These are phyloP conservation scores for Eragrostis nindensis DNA, from an alignment of 176 grass and related monocot species.

Conservation along the genomic window DNA sequence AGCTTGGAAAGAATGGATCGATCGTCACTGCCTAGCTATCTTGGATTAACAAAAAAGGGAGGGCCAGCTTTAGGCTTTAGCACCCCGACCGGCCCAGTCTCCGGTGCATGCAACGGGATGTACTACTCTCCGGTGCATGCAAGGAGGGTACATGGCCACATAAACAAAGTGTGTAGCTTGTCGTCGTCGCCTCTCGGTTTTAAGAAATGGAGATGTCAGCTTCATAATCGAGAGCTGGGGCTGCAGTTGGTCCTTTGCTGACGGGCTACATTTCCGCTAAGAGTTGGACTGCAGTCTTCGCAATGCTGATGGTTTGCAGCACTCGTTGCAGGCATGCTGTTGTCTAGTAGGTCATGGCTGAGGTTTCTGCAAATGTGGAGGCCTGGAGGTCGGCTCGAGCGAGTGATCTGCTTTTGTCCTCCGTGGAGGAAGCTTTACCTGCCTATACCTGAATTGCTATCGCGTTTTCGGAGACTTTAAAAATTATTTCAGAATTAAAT, in stretches of 20 bases:
- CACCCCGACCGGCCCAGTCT: too few relatives aligned
- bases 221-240: conserved; percentile 43
- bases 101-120: not conserved
- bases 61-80: conserved; percentile 2
- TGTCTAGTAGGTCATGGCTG: conserved; percentile 56
- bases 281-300: conserved; percentile 65
- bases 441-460: too few relatives aligned
- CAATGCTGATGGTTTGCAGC: conserved; percentile 60
- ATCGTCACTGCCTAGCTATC: not conserved
- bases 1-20: conserved; percentile 33
- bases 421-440: too few relatives aligned
- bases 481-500: too few relatives aligned
- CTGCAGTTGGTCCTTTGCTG: conserved; percentile 59
- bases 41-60: conserved; percentile 31
- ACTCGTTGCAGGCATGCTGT: conserved; percentile 50
- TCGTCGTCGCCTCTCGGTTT: conserved; percentile 10
- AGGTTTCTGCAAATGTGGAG: conserved; percentile 53
- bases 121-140: too few relatives aligned
- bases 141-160: conserved; percentile 8
- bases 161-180: conserved; percentile 40
- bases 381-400: conserved; percentile 8
- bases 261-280: conserved; percentile 61
- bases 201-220: conserved; percentile 47
- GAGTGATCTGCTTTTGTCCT: conserved; percentile 30
- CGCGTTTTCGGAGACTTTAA: too few relatives aligned